Conservation (phyloP, 1,284 basidiomycete species). For the Ustilago sp. region DNA sequence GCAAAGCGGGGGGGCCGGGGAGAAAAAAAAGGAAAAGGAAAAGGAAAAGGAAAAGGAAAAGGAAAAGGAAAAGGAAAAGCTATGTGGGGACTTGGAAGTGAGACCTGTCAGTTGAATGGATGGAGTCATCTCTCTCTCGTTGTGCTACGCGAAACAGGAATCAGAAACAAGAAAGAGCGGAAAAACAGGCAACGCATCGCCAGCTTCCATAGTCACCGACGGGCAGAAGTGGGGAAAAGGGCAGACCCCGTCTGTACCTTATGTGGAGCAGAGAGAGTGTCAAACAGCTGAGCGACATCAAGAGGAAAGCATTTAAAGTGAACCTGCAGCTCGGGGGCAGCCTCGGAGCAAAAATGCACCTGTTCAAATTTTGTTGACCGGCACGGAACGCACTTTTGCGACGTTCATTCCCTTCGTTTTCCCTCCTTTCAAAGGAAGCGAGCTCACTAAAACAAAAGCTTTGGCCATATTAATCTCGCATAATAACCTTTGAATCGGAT, state of each 20-base stretch:
- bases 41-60: neutral
- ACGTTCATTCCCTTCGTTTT: neutral
- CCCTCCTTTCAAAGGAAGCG: neutral
- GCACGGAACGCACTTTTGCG: slow-evolving; percentile 15
- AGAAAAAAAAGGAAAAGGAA: neutral
- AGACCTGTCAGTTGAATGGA: slow-evolving; percentile 1
- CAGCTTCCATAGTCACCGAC: slow-evolving; percentile 4
- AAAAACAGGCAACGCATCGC: neutral
- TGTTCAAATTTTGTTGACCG: neutral
- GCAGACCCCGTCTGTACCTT: too few relatives aligned
- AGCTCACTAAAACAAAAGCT: neutral
- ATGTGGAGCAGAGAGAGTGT: neutral
- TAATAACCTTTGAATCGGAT: too few relatives aligned
- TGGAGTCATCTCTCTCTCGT: neutral
- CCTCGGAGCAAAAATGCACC: slow-evolving; percentile 19
- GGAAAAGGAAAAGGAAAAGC: neutral
- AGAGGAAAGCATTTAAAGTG: slow-evolving; percentile 5
- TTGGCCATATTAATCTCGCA: too few relatives aligned
- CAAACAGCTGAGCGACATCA: neutral
- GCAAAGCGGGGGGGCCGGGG: neutral
- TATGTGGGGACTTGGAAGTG: neutral
- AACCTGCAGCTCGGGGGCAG: slow-evolving; percentile 29
- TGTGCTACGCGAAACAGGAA: neutral
- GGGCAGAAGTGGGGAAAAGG: neutral
- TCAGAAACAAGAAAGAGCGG: neutral